Percentiles rank a stretch among this genome's conserved stretches.
These are phyloP conservation scores for Dunaliella primolecta DNA, from an alignment of 139 green algal species.

Conservation along the genomic window DNA sequence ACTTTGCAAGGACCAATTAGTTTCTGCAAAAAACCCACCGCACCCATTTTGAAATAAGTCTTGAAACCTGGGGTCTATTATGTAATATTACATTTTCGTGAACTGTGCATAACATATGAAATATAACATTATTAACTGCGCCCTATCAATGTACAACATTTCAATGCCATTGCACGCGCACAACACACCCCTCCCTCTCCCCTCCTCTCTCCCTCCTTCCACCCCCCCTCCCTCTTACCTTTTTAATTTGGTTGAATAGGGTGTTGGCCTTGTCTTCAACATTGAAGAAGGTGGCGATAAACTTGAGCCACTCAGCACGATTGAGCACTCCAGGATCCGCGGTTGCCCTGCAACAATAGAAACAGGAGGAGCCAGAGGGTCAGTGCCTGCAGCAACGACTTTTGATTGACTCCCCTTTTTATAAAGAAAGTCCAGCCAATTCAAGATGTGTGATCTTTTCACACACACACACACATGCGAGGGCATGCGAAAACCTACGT, in stretches of 20 bases:
- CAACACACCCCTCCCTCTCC: too few relatives aligned
- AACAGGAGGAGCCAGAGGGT: too few relatives aligned
- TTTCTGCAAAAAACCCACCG: too few relatives aligned
- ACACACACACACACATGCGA: too few relatives aligned
- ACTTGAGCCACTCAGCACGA: slow-evolving; percentile 82
- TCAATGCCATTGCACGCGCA: not conserved
- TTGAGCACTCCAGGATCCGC: slow-evolving; percentile 60
- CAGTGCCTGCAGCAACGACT: not conserved
- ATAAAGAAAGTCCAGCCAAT: not conserved
- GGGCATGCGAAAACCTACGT: not conserved
- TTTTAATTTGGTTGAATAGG: slow-evolving; percentile 35
- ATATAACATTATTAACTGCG: not conserved
- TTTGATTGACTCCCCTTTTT: not conserved
- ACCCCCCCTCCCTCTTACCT: slow-evolving; percentile 7
- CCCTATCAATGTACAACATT: not conserved
- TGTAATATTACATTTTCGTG: not conserved
- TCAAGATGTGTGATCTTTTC: not conserved
- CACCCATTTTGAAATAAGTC: too few relatives aligned
- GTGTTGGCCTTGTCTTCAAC: slow-evolving; percentile 56
- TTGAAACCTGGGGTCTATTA: too few relatives aligned
- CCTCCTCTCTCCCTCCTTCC: too few relatives aligned
- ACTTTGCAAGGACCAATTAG: too few relatives aligned
- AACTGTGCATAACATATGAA: not conserved
- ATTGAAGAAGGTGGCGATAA: slow-evolving; percentile 84
- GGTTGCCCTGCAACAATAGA: slow-evolving; percentile 35